These are phyloP conservation scores for Cutaneotrichosporon daszewskae DNA, from an alignment of 1,284 basidiomycete species.

Conservation along the genomic window DNA sequence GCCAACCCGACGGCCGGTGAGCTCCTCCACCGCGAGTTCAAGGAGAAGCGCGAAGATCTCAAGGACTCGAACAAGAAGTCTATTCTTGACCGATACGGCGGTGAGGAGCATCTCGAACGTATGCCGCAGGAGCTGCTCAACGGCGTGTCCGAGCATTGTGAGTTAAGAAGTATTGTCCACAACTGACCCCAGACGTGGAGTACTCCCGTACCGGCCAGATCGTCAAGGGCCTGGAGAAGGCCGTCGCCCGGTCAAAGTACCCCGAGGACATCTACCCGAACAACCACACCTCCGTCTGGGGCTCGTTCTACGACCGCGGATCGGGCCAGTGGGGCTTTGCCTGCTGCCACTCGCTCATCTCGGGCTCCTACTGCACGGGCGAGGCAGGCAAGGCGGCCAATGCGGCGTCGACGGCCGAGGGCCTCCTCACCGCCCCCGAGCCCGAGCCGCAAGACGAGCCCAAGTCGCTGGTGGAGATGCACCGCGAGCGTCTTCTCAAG, in stretches of 20 bases:
- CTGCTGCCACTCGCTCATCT: constrained; percentile 83
- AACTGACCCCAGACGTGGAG: constrained; percentile 62
- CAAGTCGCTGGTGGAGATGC: constrained; percentile 44
- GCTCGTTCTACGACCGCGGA: constrained; percentile 80
- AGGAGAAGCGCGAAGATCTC: constrained; percentile 83
- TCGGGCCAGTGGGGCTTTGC: constrained; percentile 82
- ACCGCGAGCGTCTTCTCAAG: constrained; percentile 34
- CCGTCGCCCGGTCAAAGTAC: constrained; percentile 82
- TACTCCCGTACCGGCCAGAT: constrained; percentile 89
- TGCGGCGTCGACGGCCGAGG: constrained; percentile 62
- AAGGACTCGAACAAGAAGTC: constrained; percentile 80
- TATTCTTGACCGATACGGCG: constrained; percentile 86
- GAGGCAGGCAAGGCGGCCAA: constrained; percentile 76
- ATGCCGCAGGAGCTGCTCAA: constrained; percentile 76
- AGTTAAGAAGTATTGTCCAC: constrained; percentile 12
- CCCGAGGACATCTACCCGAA: constrained; percentile 90
- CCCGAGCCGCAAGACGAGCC: constrained; percentile 14
- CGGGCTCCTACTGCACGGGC: constrained; percentile 90
- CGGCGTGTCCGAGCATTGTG: constrained; percentile 88
- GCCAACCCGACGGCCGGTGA: constrained; percentile 95
- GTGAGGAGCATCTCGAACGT: constrained; percentile 79
- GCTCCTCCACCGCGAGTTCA: constrained; percentile 82
- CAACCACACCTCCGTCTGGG: constrained; percentile 93
- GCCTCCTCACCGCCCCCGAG: constrained; percentile 53
- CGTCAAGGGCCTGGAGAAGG: constrained; percentile 84